phyloP scores from a whole-genome alignment of 2,329 filamentous ascomycete genomes.

The Mycosphaerella sp. region DNA sequence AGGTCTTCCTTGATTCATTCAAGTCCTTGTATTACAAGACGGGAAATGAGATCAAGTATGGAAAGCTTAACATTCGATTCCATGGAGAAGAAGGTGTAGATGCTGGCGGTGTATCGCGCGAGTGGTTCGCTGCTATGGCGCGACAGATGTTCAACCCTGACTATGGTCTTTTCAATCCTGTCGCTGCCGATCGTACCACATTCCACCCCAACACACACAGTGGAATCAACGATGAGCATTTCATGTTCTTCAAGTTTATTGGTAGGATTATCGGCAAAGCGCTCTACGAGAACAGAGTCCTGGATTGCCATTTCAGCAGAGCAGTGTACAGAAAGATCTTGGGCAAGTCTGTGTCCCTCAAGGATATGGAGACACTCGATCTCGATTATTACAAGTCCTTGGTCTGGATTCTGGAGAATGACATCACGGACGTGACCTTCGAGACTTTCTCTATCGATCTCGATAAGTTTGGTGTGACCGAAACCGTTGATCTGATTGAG shows the following conservation, averaged over 20 bases:
- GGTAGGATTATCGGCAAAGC: slow-evolving; percentile 97
- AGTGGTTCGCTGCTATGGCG: slow-evolving; percentile 98
- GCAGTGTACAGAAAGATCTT: slow-evolving; percentile 98
- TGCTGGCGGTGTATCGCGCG: slow-evolving; percentile 91
- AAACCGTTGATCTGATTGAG: slow-evolving; percentile 77
- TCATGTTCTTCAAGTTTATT: slow-evolving; percentile 99
- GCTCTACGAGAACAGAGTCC: slow-evolving; percentile 87
- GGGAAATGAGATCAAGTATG: slow-evolving; percentile 97
- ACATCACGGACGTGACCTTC: slow-evolving; percentile 95
- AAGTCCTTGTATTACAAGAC: slow-evolving; percentile 96
- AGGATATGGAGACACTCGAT: slow-evolving; percentile 99
- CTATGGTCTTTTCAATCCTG: slow-evolving; percentile 92
- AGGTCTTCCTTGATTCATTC: slow-evolving; percentile 98
- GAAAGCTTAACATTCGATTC: slow-evolving; percentile 96
- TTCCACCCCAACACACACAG: slow-evolving; percentile 98
- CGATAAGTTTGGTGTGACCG: slow-evolving; percentile 85
- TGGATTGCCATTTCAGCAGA: slow-evolving; percentile 98
- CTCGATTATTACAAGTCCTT: slow-evolving; percentile 98
- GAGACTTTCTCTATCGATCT: slow-evolving; percentile 94
- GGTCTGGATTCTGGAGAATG: slow-evolving; percentile 97
- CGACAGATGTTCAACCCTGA: slow-evolving; percentile 99
- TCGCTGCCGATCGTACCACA: slow-evolving; percentile 93
- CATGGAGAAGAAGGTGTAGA: slow-evolving; percentile 96
- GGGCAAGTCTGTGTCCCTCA: slow-evolving; percentile 89
- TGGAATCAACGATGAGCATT: slow-evolving; percentile 87